These are phyloP conservation scores for Penicillium occitanis DNA, from an alignment of 2,329 filamentous ascomycete genomes.

Conservation along the genomic window DNA sequence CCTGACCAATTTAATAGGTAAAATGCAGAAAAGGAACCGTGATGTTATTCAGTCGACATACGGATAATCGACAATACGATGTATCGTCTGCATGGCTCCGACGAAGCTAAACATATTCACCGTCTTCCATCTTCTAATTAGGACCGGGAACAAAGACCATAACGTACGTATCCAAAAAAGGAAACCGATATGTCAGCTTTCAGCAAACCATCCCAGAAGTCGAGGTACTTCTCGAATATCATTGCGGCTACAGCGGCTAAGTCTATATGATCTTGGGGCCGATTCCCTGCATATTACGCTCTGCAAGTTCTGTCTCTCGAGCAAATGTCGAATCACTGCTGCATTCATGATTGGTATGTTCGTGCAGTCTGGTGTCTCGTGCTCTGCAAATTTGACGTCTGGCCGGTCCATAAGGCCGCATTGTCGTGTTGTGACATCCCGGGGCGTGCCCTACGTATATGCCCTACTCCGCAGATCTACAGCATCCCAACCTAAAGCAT, in stretches of 20 bases:
- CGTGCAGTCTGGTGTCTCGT: background rate
- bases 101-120: background rate
- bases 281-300: background rate
- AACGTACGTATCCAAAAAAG: background rate
- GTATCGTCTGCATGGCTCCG: background rate
- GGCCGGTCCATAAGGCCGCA: slow-evolving; percentile 3
- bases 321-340: background rate
- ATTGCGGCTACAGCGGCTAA: slow-evolving; percentile 21
- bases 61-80: background rate
- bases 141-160: background rate
- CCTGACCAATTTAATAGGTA: background rate
- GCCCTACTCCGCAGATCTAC: slow-evolving; percentile 1
- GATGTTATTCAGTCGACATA: background rate
- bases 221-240: background rate
- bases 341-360: background rate
- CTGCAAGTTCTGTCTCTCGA: background rate
- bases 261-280: background rate
- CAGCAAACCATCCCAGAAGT: background rate
- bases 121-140: background rate
- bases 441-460: background rate
- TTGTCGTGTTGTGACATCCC: background rate
- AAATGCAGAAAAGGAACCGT: background rate
- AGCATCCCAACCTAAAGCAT: background rate
- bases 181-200: background rate
- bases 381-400: slow-evolving; percentile 9